Conservation (phyloP, 768 basidiomycete genomes). For the Termitomyces titanicus region DNA sequence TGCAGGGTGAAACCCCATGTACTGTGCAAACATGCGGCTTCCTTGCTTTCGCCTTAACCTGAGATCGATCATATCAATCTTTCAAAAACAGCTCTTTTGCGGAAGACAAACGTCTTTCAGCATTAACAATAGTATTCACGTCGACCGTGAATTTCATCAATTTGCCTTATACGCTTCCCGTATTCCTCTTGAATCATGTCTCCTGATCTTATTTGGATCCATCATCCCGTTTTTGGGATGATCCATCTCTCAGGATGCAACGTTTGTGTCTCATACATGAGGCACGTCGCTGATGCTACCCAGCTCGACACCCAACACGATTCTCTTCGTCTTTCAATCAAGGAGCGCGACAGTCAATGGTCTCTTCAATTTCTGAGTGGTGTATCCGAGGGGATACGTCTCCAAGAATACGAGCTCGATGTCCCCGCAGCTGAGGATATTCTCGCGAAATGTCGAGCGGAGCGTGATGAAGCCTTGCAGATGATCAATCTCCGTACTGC, state of each 20-base stretch:
- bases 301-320: constrained; percentile 1
- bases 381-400: constrained; percentile 12
- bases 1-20: background rate
- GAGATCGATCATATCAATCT: background rate
- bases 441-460: constrained; percentile 13
- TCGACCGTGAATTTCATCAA: background rate
- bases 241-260: constrained; percentile 14
- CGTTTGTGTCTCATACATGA: constrained; percentile 12
- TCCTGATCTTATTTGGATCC: constrained; percentile 8
- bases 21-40: background rate
- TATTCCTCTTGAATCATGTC: background rate
- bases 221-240: constrained; percentile 13
- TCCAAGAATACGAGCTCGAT: constrained; percentile 7
- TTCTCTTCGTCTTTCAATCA: constrained; percentile 12
- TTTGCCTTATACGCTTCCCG: background rate
- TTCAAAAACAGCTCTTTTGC: background rate
- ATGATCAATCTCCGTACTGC: constrained; percentile 5
- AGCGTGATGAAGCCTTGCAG: constrained; percentile 19
- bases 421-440: constrained; percentile 3
- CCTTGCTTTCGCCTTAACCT: background rate
- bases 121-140: background rate
- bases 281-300: constrained; percentile 12
- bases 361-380: constrained; percentile 13
- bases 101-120: background rate
- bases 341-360: constrained; percentile 10